Conservation (phyloP, 768 basidiomycete species). For the Tylopilus sp. region DNA sequence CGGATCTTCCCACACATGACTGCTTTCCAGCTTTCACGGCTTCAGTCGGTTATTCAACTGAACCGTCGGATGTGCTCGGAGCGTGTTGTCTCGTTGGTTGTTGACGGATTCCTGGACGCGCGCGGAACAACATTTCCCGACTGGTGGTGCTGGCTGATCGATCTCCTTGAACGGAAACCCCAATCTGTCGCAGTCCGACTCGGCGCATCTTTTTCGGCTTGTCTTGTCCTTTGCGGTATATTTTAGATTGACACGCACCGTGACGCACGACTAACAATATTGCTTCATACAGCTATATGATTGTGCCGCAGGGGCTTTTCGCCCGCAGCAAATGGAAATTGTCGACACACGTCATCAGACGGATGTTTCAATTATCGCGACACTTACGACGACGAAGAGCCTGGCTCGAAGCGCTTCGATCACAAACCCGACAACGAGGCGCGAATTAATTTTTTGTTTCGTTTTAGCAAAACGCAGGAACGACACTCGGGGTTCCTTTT, state of each 20-base stretch:
- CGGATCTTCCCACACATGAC: constrained; percentile 12
- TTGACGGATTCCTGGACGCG: constrained; percentile 6
- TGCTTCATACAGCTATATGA: constrained; percentile 1
- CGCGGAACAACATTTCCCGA: constrained; percentile 6
- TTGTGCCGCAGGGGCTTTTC: background rate
- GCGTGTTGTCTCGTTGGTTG: background rate
- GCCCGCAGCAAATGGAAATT: constrained; percentile 6
- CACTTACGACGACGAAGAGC: background rate
- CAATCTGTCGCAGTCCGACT: background rate
- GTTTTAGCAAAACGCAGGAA: background rate
- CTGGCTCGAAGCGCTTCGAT: constrained; percentile 6
- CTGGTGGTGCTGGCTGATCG: constrained; percentile 8
- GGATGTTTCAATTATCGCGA: constrained; percentile 10
- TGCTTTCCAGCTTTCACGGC: constrained; percentile 1
- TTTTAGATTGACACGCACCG: background rate
- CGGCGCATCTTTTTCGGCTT: constrained; percentile 13
- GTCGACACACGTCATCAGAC: background rate
- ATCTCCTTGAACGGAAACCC: constrained; percentile 10
- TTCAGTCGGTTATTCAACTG: constrained; percentile 8
- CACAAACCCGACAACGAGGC: constrained; percentile 6
- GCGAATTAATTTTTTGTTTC: background rate
- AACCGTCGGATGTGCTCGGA: constrained; percentile 9
- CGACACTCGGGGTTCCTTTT: constrained; percentile 12
- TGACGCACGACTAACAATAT: constrained; percentile 3
- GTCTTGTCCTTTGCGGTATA: constrained; percentile 6